Base-by-base conservation (phyloP, 1,139 yeast species). In the Kodamaea anthophila region DNA sequence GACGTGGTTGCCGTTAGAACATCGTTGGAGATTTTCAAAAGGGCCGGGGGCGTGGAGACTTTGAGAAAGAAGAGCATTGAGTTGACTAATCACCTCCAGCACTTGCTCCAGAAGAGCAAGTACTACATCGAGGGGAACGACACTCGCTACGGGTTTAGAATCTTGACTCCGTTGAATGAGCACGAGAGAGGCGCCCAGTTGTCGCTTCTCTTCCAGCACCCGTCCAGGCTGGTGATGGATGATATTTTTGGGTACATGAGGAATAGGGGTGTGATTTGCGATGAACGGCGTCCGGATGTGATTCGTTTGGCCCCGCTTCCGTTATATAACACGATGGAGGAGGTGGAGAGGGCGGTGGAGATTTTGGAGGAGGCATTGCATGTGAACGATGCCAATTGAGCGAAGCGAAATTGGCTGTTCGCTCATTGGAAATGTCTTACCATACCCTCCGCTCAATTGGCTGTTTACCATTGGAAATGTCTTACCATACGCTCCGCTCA, bases 201-300 rank as follows among this genome's bases (percentile, higher is more conserved):
- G 21, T 84, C 95, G 7, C 42, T 88, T 6, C 50, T 77, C 23
- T 85, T 87, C 55, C 62, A 64, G 36, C 84, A 84, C 0, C 64
- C 64, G 43, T 31, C 46, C 21, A 63, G 60, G 11, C 56, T 55
- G n/a, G 56, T 74, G 5, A 87, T 87, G 96, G 80, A 74, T 34
- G 49, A 52, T 21, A 78, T 85, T 4, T 69, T 71, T 41, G 41
- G 48, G 1, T 60, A 62, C 34, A 51, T 87, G 37, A 68, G 63
- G 36, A 59, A 64, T 21, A 52, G 58, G 23, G 96, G 87, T 3
- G 73, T 85, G 3, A 72, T 87, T 24, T 83, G 86, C 35, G 97
- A 88, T 50, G 96, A 87, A 47, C 70, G 97, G 49, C 70, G 85
- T 49, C 97, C 96, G 1, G 78, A 79, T 49, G 96, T 87, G 6